Conservation (phyloP, 73 alveolate genomes). For the Paraurostyla sp. region DNA sequence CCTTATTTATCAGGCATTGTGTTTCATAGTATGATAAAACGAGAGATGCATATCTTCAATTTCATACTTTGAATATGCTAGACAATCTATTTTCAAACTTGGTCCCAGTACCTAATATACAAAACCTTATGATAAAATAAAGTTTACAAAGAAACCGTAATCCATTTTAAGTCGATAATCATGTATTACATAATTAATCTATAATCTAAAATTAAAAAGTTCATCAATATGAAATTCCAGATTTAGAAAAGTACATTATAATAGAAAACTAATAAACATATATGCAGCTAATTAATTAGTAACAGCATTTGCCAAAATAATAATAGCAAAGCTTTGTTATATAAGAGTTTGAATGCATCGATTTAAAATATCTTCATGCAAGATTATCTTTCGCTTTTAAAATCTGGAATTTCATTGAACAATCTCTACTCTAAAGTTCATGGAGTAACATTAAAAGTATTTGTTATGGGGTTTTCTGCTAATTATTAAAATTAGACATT, state of each 20-base stretch:
- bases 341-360: constrained; percentile 59
- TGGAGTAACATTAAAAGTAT: constrained; percentile 74
- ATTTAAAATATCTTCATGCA: constrained; percentile 58
- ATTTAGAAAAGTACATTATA: neutral
- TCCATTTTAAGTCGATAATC: neutral
- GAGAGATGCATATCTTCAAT: constrained; percentile 64
- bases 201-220: neutral
- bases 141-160: neutral
- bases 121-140: constrained; percentile 41
- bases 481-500: constrained; percentile 60
- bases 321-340: neutral
- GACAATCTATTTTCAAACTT: constrained; percentile 60
- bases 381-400: constrained; percentile 63
- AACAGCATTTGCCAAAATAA: neutral
- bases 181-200: too few relatives aligned
- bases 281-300: neutral
- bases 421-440: constrained; percentile 48
- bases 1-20: neutral
- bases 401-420: constrained; percentile 66
- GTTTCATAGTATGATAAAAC: neutral
- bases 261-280: neutral
- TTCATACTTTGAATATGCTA: constrained; percentile 63
- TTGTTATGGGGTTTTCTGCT: constrained; percentile 64
- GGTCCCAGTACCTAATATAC: constrained; percentile 66
- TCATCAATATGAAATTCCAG: constrained; percentile 52